A percentile compares a stretch with the other conserved stretches of the same genome.
Conservation (phyloP, 2,329 filamentous ascomycete genomes). For the Fusarium setosum region DNA sequence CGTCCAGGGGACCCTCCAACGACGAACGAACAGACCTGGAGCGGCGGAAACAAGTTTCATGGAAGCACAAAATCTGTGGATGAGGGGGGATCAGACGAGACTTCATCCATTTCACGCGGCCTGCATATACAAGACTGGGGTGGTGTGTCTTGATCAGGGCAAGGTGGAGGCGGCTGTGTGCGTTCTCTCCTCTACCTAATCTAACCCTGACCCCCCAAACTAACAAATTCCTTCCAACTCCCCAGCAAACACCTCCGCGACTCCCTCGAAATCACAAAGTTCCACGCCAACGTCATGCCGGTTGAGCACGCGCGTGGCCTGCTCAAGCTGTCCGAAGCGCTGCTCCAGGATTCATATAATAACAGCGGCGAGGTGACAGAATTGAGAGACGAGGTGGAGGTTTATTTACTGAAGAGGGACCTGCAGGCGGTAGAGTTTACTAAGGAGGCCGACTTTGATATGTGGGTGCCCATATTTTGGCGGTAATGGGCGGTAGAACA, state of each 20-base stretch:
- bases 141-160: constrained; percentile 10
- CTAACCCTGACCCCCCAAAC: background rate
- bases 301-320: constrained; percentile 15
- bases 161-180: constrained; percentile 20
- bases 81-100: constrained; percentile 1
- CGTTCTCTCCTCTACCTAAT: background rate
- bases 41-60: constrained; percentile 12
- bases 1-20: constrained; percentile 6
- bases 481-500: too few relatives aligned
- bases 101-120: constrained; percentile 14
- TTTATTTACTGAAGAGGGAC: background rate
- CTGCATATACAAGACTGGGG: constrained; percentile 15
- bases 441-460: too few relatives aligned
- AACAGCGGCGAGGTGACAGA: background rate
- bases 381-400: background rate
- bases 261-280: constrained; percentile 7
- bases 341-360: background rate
- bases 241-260: constrained; percentile 24
- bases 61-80: constrained; percentile 20
- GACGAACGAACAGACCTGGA: background rate
- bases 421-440: too few relatives aligned
- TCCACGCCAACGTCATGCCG: constrained; percentile 1
- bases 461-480: too few relatives aligned
- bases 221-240: background rate
- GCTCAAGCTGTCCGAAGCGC: constrained; percentile 21